Conservation (phyloP, 176 grass and related monocot species). For the Oropetium thomaeum region DNA sequence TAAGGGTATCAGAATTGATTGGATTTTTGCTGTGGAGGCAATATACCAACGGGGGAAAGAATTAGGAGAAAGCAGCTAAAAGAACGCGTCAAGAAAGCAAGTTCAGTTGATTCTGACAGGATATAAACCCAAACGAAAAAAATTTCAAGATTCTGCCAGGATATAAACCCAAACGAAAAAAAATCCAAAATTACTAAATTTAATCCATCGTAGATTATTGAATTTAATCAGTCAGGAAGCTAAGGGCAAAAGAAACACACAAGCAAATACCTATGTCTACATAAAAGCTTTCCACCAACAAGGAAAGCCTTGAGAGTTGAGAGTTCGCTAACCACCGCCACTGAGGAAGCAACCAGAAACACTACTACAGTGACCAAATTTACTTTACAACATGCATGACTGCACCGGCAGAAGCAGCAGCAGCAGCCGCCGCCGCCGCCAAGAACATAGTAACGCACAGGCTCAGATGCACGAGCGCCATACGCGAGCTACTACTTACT, state of each 20-base stretch:
- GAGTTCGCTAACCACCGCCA: not conserved
- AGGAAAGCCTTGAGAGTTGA: not conserved
- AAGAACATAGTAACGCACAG: not conserved
- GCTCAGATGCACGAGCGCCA: not conserved
- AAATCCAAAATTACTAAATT: too few relatives aligned
- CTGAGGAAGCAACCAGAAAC: not conserved
- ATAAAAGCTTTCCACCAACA: not conserved
- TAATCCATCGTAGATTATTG: too few relatives aligned
- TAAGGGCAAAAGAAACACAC: not conserved
- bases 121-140: not conserved
- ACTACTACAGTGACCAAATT: not conserved
- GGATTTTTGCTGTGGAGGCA: not conserved
- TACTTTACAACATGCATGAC: not conserved
- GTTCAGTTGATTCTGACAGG: not conserved
- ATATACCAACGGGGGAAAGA: not conserved
- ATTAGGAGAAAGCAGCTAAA: not conserved
- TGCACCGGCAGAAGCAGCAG: too few relatives aligned
- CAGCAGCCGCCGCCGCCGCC: too few relatives aligned
- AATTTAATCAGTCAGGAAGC: too few relatives aligned
- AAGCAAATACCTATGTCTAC: not conserved
- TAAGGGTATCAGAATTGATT: not conserved
- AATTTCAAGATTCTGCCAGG: too few relatives aligned
- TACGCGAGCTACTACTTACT: too few relatives aligned
- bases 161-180: not conserved
- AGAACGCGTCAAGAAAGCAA: not conserved